These are phyloP conservation scores for Skeletonema tropicum DNA, from an alignment of 108 stramenopile genomes.

Conservation along the genomic window DNA sequence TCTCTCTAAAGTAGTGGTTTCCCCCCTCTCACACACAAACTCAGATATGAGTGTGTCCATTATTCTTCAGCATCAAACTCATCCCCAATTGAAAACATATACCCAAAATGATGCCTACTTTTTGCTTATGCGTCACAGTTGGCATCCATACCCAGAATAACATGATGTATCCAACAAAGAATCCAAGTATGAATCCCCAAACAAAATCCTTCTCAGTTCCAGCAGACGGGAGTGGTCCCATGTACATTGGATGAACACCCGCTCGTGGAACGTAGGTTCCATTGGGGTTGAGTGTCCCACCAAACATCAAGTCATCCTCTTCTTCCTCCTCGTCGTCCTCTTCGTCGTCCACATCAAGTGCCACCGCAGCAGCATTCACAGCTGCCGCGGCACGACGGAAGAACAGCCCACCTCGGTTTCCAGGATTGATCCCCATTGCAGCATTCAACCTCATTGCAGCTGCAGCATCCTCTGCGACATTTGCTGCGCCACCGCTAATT, in stretches of 20 bases:
- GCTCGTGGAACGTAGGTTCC: constrained; percentile 13
- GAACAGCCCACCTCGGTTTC: neutral
- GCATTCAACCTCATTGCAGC: neutral
- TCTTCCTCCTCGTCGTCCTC: constrained; percentile 14
- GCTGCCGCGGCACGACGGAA: constrained; percentile 11
- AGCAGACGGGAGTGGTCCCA: constrained; percentile 43
- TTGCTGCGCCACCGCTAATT: constrained; percentile 15
- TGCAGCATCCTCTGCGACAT: neutral
- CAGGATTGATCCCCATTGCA: constrained; percentile 1
- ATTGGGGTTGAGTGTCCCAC: constrained; percentile 32
- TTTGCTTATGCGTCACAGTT: constrained; percentile 89
- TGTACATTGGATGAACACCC: constrained; percentile 16
- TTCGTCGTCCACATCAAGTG: neutral
- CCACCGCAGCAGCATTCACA: constrained; percentile 16
- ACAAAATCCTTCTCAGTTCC: constrained; percentile 89
- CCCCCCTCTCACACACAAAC: neutral
- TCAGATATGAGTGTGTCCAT: constrained; percentile 15
- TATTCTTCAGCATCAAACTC: constrained; percentile 54
- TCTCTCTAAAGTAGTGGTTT: neutral
- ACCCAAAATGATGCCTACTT: constrained; percentile 89
- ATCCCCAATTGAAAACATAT: constrained; percentile 76
- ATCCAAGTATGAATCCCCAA: constrained; percentile 92
- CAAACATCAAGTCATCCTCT: constrained; percentile 40
- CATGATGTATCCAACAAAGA: constrained; percentile 92
- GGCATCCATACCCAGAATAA: constrained; percentile 95